Conservation (phyloP, 164 flowering plant genomes). For the Pachysandra terminalis region DNA sequence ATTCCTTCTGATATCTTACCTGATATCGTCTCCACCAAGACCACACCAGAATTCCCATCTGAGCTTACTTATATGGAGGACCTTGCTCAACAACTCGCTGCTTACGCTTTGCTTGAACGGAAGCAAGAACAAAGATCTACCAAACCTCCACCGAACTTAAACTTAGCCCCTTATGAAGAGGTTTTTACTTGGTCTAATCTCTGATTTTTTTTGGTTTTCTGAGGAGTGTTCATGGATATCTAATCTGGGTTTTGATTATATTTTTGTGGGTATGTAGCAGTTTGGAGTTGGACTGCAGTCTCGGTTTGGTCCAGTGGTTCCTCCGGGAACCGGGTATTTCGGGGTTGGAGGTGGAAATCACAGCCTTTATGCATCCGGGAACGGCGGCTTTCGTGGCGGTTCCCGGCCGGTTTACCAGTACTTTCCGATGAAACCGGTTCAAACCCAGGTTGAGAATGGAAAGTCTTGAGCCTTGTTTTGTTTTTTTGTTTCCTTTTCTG, state of each 20-base stretch:
- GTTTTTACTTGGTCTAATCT: neutral
- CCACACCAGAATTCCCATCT: slow-evolving; percentile 11
- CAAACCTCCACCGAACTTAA: slow-evolving; percentile 15
- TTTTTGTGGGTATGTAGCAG: neutral
- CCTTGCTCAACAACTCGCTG: slow-evolving; percentile 23
- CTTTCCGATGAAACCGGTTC: slow-evolving; percentile 2
- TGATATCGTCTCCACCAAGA: slow-evolving; percentile 18
- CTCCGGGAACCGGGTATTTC: neutral
- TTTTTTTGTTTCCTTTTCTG: neutral
- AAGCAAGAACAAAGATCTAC: slow-evolving; percentile 2
- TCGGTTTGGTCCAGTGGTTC: neutral
- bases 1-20: slow-evolving; percentile 41
- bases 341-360: neutral
- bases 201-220: neutral
- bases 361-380: slow-evolving; percentile 1
- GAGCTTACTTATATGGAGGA: slow-evolving; percentile 29
- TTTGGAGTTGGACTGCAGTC: neutral
- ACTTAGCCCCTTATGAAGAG: slow-evolving; percentile 6
- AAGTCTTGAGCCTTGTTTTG: neutral
- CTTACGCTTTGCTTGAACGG: slow-evolving; percentile 13
- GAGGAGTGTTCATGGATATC: neutral
- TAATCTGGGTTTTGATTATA: neutral
- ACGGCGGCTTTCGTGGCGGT: slow-evolving; percentile 3
- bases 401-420: slow-evolving; percentile 11
- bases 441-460: slow-evolving; percentile 8